A percentile compares a stretch with the other conserved stretches of the same genome.
These are phyloP conservation scores for Thecaphora thlaspeos DNA, from an alignment of 1,284 basidiomycete genomes.

Conservation along the genomic window DNA sequence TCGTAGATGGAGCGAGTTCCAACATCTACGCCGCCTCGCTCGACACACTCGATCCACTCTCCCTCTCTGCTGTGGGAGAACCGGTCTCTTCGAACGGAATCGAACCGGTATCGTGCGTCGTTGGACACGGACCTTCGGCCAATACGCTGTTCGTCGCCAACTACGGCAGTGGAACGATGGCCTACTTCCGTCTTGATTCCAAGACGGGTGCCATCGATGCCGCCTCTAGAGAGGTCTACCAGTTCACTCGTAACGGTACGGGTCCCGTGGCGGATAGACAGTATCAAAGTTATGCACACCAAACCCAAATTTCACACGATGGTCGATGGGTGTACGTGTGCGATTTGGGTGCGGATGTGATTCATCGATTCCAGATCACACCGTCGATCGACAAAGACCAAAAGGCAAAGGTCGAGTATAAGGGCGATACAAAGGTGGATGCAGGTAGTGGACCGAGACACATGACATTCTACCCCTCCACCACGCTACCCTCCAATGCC, in stretches of 20 bases:
- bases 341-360: constrained; percentile 45
- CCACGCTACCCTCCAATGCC: not conserved
- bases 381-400: not conserved
- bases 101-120: constrained; percentile 16
- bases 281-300: constrained; percentile 45
- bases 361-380: constrained; percentile 27
- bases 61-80: not conserved
- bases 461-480: constrained; percentile 3
- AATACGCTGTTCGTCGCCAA: constrained; percentile 31
- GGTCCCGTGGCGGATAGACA: constrained; percentile 42
- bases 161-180: constrained; percentile 23
- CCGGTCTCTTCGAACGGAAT: constrained; percentile 4
- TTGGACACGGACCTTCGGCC: constrained; percentile 15
- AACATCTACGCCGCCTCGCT: not conserved
- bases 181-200: constrained; percentile 13
- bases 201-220: constrained; percentile 12
- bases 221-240: constrained; percentile 12
- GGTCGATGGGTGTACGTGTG: constrained; percentile 38
- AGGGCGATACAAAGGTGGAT: not conserved
- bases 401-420: not conserved
- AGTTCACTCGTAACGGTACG: constrained; percentile 15
- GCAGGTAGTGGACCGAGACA: constrained; percentile 6
- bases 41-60: not conserved
- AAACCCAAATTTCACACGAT: constrained; percentile 25
- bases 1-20: not conserved